phyloP scores from a whole-genome alignment of 352 stramenopile genomes.

The Globisporangium yorkense region DNA sequence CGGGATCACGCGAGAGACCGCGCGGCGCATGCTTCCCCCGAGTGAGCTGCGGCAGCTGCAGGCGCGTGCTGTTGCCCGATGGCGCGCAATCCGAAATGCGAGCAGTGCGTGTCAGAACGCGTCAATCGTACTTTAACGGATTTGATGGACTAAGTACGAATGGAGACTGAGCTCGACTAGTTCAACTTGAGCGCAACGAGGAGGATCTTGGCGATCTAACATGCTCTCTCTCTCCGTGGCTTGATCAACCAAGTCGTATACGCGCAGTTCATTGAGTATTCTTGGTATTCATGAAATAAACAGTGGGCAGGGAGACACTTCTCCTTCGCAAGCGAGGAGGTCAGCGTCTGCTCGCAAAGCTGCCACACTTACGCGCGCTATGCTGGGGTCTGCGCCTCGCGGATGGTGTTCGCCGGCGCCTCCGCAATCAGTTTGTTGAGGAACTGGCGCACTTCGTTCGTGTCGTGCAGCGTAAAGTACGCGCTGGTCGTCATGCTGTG shows the following conservation, averaged over 20 bases:
- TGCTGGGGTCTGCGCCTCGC: conserved; percentile 1
- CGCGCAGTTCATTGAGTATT: background rate
- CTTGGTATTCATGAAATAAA: background rate
- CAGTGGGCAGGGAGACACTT: background rate
- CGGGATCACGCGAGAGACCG: conserved; percentile 9
- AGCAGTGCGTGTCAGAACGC: background rate
- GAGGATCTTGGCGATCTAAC: too few species aligned
- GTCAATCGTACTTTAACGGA: background rate
- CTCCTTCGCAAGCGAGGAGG: background rate
- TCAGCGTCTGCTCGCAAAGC: background rate
- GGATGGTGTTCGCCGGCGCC: conserved; percentile 4
- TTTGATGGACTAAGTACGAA: background rate
- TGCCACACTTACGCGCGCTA: conserved; percentile 2
- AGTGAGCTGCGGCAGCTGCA: background rate
- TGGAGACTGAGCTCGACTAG: background rate
- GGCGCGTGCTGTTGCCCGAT: background rate
- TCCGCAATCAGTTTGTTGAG: conserved; percentile 58
- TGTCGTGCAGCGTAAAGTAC: conserved; percentile 75
- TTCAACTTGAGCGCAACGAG: background rate
- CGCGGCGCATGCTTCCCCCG: conserved; percentile 5
- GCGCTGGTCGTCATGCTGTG: conserved; percentile 59
- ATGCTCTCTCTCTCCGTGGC: too few species aligned
- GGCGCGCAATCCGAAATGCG: background rate
- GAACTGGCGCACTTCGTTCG: conserved; percentile 66
- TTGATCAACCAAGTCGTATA: background rate